These are phyloP conservation scores for Cyathus striatus DNA, from an alignment of 768 basidiomycete genomes.

Conservation along the genomic window DNA sequence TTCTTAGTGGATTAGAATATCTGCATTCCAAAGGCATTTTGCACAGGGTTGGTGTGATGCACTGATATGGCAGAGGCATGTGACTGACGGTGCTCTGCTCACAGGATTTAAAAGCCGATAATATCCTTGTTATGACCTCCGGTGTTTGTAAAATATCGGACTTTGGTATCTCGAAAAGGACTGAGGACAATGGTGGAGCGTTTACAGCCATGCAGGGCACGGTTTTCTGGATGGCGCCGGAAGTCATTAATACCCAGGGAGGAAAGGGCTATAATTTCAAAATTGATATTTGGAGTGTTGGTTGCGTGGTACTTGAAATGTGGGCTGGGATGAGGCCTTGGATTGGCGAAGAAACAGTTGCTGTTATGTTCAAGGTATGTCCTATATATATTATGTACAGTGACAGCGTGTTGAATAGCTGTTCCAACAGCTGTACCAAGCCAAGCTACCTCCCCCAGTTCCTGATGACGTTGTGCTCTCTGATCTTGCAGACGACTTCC, in stretches of 20 bases:
- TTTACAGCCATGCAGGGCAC: constrained; percentile 96
- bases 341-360: constrained; percentile 84
- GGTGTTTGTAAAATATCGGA: constrained; percentile 97
- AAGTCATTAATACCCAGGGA: constrained; percentile 82
- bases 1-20: constrained; percentile 87
- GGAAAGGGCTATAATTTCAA: constrained; percentile 89
- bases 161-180: constrained; percentile 97
- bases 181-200: constrained; percentile 83
- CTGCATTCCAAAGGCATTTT: constrained; percentile 89
- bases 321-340: constrained; percentile 96
- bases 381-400: background rate
- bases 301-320: constrained; percentile 99
- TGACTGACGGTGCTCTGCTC: constrained; percentile 3
- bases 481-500: constrained; percentile 77
- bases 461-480: constrained; percentile 79
- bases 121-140: constrained; percentile 89
- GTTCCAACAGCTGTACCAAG: constrained; percentile 66
- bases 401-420: constrained; percentile 1
- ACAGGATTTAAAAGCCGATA: constrained; percentile 96
- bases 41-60: constrained; percentile 61
- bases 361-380: constrained; percentile 91
- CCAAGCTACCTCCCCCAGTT: constrained; percentile 82
- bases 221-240: constrained; percentile 99
- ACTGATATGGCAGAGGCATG: background rate
- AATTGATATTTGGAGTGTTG: constrained; percentile 98